Conservation (phyloP, 345 rosid species). For the Microcos paniculata region DNA sequence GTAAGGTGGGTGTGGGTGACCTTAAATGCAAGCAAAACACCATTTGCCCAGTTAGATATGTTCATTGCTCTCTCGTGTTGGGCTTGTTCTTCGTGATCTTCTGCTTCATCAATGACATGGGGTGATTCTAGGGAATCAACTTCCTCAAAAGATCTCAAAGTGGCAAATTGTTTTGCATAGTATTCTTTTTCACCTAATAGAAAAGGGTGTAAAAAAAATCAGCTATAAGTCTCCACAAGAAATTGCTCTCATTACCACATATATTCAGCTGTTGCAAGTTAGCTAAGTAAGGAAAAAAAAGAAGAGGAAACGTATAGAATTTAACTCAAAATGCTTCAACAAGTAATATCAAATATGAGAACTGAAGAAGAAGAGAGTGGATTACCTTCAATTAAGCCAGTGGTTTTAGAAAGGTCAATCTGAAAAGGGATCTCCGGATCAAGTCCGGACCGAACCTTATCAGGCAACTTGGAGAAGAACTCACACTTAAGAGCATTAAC, state of each 20-base stretch:
- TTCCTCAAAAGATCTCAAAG: slow-evolving; percentile 76
- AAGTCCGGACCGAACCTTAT: slow-evolving; percentile 48
- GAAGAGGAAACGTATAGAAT: too few species aligned
- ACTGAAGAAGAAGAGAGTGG: background rate
- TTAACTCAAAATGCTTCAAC: background rate
- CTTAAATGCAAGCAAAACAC: slow-evolving; percentile 65
- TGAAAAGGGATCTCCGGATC: slow-evolving; percentile 53
- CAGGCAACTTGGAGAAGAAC: slow-evolving; percentile 59
- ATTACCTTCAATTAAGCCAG: slow-evolving; percentile 52
- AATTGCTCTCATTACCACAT: too few species aligned
- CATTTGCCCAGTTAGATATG: slow-evolving; percentile 75
- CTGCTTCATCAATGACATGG: slow-evolving; percentile 29
- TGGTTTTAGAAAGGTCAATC: slow-evolving; percentile 48
- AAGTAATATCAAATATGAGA: slow-evolving; percentile 1
- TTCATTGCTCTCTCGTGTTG: slow-evolving; percentile 73
- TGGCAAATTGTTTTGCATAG: slow-evolving; percentile 67
- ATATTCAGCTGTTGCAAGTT: too few species aligned
- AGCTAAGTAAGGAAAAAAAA: too few species aligned
- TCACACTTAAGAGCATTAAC: slow-evolving; percentile 40
- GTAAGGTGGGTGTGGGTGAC: slow-evolving; percentile 26
- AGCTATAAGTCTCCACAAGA: background rate
- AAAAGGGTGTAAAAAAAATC: background rate
- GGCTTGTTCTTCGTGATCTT: slow-evolving; percentile 33
- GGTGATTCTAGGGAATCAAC: slow-evolving; percentile 51
- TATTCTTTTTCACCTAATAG: slow-evolving; percentile 64